Percentiles rank a stretch among this genome's conserved stretches.
Conservation (phyloP, 352 stramenopile genomes). For the Pythium biforme region DNA sequence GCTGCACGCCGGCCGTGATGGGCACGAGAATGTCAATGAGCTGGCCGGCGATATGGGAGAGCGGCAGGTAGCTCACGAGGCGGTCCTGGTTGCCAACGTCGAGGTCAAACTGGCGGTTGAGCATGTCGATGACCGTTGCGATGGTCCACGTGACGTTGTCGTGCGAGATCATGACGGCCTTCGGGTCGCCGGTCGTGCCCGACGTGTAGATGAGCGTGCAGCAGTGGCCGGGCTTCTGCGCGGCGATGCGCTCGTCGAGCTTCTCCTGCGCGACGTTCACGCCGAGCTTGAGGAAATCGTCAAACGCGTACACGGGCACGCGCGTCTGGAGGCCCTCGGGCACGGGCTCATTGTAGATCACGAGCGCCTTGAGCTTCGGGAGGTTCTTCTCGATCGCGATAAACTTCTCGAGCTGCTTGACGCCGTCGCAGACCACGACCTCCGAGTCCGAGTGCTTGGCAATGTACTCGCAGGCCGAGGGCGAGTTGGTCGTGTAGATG, state of each 20-base stretch:
- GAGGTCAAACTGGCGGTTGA: slow-evolving; percentile 57
- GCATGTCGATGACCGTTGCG: slow-evolving; percentile 53
- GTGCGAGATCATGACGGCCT: slow-evolving; percentile 96
- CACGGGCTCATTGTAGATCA: slow-evolving; percentile 89
- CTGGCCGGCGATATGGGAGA: slow-evolving; percentile 89
- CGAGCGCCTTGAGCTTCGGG: slow-evolving; percentile 91
- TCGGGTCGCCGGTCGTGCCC: slow-evolving; percentile 93
- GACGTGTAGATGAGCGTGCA: slow-evolving; percentile 94
- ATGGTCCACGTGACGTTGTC: slow-evolving; percentile 92
- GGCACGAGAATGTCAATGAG: slow-evolving; percentile 88
- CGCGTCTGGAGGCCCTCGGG: slow-evolving; percentile 61
- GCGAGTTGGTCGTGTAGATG: slow-evolving; percentile 96
- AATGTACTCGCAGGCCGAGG: slow-evolving; percentile 92
- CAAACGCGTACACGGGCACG: slow-evolving; percentile 76
- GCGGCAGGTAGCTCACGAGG: slow-evolving; percentile 86
- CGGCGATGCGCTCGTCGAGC: slow-evolving; percentile 72
- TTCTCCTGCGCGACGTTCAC: slow-evolving; percentile 58
- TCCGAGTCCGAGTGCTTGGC: slow-evolving; percentile 91
- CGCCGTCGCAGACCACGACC: slow-evolving; percentile 91
- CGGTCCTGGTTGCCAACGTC: slow-evolving; percentile 65
- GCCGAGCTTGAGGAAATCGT: slow-evolving; percentile 79
- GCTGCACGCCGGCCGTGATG: slow-evolving; percentile 54
- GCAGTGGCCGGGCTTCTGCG: slow-evolving; percentile 83
- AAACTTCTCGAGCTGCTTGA: slow-evolving; percentile 95
- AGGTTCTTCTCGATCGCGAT: slow-evolving; percentile 83